Base-by-base conservation (phyloP, 495 filamentous ascomycete genomes). In the Jackrogersella multiformis region DNA sequence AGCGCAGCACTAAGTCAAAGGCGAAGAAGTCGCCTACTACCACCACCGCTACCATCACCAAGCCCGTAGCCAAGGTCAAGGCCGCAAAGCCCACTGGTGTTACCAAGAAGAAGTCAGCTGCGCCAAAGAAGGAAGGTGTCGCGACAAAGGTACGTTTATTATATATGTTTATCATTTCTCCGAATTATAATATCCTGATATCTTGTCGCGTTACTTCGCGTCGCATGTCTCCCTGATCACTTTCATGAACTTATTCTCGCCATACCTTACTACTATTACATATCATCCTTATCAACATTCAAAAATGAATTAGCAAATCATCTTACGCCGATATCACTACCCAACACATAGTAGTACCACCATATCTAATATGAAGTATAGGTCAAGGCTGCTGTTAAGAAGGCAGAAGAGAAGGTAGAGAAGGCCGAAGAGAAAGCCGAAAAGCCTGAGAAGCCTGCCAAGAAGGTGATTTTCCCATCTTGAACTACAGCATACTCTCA, bases 41-140 rank as follows among this genome's bases (percentile, higher is more conserved):
- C 28, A 76, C 75, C 71, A 75, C 53, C 34, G 56, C 73, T 48
- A 76, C 76, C 71, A 76, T 72, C 48, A 76, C 75, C 71, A 76
- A 74, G 72, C 70, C 72, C 16, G 75, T 69, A 5, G 68, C 74
- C 9, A 74, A 74, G 26, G 74, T 70, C 38, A 85, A 81, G 75
- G 77, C 76, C 44, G 77, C 78, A 38, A 86, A 86, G 74, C 82
- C 83, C 13, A 66, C 75, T 30, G 84, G 82, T 56, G 82, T 84
- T 24, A 82, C 79, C 62, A 86, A 86, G 78, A 84, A 82, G 78
- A 83, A 82, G 75, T 74, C 74, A 15, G 57, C 78, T 3, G 71
- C 73, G 34, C 75, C 82, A 4, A 82, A 81, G 72, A 85, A 84
- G 76, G 80, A 83, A 66, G 69, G 70, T 54, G 75, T 77, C 34